A percentile compares a stretch with the other conserved stretches of the same genome.
Evolutionary conservation across 768 basidiomycete genomes (phyloP).

Genomic region (Leccinellum luteum): DNA sequence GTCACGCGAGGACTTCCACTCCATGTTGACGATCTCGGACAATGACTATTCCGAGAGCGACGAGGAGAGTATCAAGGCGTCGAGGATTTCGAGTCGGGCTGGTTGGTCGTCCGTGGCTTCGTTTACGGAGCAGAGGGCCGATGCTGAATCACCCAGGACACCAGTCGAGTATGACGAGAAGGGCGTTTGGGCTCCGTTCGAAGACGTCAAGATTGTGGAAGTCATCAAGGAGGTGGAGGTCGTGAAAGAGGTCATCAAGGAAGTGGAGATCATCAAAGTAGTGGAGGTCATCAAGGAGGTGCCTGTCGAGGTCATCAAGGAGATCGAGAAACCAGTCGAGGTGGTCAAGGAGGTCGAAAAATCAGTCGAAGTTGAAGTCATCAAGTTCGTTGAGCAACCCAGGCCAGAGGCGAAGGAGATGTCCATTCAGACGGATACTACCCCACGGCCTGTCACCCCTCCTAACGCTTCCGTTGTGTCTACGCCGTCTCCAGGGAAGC

Average conservation of each 20-base stretch:
- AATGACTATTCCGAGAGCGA: conserved; percentile 60
- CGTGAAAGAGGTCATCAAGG: conserved; percentile 19
- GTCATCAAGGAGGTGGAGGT: conserved; percentile 28
- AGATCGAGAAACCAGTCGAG: conserved; percentile 21
- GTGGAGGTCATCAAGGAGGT: conserved; percentile 21
- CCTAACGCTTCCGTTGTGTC: conserved; percentile 30
- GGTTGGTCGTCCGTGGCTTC: conserved; percentile 27
- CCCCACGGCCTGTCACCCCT: conserved; percentile 34
- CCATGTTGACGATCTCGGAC: conserved; percentile 66
- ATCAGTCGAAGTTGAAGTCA: conserved; percentile 19
- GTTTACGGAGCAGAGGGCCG: conserved; percentile 13
- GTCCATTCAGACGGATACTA: conserved; percentile 76
- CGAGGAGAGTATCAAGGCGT: conserved; percentile 76
- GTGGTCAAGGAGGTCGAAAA: conserved; percentile 15
- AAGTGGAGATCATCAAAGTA: conserved; percentile 28
- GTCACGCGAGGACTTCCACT: conserved; percentile 75
- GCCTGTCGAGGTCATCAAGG: conserved; percentile 16
- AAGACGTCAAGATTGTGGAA: conserved; percentile 32
- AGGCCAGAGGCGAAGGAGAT: conserved; percentile 72
- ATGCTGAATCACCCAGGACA: conserved; percentile 1
- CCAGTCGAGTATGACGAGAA: conserved; percentile 53
- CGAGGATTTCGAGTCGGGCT: conserved; percentile 39
- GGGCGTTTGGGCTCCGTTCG: conserved; percentile 34
- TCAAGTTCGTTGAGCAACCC: conserved; percentile 34
- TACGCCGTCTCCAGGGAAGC: conserved; percentile 23